Base-by-base conservation (phyloP, 73 alveolate genomes). In the Stentor coeruleus region DNA sequence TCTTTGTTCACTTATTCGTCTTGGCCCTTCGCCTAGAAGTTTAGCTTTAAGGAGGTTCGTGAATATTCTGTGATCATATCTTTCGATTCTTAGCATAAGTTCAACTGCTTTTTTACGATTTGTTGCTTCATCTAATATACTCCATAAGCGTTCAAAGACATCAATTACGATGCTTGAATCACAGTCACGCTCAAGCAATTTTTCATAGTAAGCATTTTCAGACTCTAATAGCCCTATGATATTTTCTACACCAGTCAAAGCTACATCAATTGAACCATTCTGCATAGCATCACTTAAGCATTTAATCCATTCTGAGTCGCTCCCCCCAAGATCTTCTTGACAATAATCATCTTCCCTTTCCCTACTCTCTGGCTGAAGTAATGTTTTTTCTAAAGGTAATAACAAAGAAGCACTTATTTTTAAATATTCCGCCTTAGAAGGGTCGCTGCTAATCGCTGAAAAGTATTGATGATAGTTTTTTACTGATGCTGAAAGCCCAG, bases 221-320 rank as follows among this genome's bases (percentile, higher is more conserved):
- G 14, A 26, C 1, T 33, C 33, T 11, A 66, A 20, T 11, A 66
- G 39, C 36, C 33, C 37, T 26, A 66, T 11, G 33, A 66, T 66
- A 31, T 31, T 20, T 20, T 66, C 79, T 28, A 66, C 33, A 0
- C 79, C 79, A 20, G 33, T 66, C 33, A 66, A 66, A 66, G 79
- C 79, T 1, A 66, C 36, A 31, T 66, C 79, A 1, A 28, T 66
- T 28, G 36, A 37, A 1, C 33, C 33, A 66, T 66, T 66, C 26
- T 26, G 40, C 79, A 66, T 66, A 2, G 40, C n/a, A 26, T 66
- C 79, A 20, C n/a, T 28, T 11, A 66, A 66, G 79, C 79, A 66
- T 33, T 33, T 20, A 1, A 20, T 33, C 37, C 79, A 66, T 26
- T 66, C 79, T 15, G 14, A 20, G 14, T 66, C 79, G 39, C 33